Evolutionary conservation across 371 early-diverging fungal genomes (phyloP).

Genomic region (Actinomortierella wolfii): DNA sequence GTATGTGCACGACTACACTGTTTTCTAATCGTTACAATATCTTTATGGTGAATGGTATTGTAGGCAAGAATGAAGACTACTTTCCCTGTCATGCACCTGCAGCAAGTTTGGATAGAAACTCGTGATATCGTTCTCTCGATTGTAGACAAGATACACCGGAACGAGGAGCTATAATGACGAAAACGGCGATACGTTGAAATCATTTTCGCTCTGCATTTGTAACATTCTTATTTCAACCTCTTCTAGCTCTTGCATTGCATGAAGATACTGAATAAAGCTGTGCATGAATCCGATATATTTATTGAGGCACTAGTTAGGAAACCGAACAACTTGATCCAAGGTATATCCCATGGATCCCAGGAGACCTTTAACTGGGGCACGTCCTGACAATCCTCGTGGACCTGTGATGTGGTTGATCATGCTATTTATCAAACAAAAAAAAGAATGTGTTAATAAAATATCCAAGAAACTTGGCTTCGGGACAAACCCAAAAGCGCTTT

Average conservation of each 20-base stretch:
- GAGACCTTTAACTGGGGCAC: conserved; percentile 33
- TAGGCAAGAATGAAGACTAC: conserved; percentile 34
- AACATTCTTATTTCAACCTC: no score
- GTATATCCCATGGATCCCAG: conserved; percentile 41
- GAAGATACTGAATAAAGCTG: no score
- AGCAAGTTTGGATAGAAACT: conserved; percentile 41
- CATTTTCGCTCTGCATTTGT: no score
- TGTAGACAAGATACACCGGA: conserved; percentile 33
- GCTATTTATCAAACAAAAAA: not conserved
- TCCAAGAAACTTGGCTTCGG: no score
- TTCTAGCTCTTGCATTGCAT: no score
- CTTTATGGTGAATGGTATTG: not conserved
- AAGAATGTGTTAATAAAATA: no score
- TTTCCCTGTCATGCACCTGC: conserved; percentile 34
- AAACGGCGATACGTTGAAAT: no score
- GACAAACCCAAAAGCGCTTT: no score
- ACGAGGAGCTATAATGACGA: conserved; percentile 1
- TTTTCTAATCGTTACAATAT: not conserved
- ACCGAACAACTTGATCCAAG: conserved; percentile 37
- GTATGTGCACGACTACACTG: not conserved
- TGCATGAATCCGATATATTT: no score
- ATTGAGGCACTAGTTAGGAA: conserved; percentile 41
- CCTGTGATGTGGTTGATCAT: conserved; percentile 44
- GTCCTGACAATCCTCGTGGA: conserved; percentile 24
- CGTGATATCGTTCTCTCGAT: conserved; percentile 37